These are phyloP conservation scores for Dryadomyces sulphureus DNA, from an alignment of 2,329 filamentous ascomycete genomes.

Conservation along the genomic window DNA sequence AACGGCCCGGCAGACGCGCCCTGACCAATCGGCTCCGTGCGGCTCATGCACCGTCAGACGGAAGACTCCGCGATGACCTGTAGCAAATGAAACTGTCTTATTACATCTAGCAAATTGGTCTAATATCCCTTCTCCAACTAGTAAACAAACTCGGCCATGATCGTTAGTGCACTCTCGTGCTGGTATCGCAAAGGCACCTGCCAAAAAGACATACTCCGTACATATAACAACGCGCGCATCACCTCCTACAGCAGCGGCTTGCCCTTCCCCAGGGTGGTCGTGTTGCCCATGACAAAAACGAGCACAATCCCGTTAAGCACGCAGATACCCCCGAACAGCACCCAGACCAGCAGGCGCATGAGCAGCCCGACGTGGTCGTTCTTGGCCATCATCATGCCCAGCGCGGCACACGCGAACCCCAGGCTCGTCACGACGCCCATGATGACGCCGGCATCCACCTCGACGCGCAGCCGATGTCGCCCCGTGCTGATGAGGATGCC, in stretches of 20 bases:
- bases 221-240: neutral
- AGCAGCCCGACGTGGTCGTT: conserved; percentile 26
- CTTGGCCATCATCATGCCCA: conserved; percentile 43
- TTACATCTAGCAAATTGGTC: too few species aligned
- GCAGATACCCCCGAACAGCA: conserved; percentile 29
- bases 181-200: too few species aligned
- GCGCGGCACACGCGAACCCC: conserved; percentile 44
- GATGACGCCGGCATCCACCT: conserved; percentile 60
- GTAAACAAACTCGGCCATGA: too few species aligned
- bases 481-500: conserved; percentile 53
- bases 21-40: too few species aligned
- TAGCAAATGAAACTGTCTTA: too few species aligned
- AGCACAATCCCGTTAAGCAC: conserved; percentile 36
- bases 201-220: neutral
- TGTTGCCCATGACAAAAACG: conserved; percentile 31
- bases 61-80: too few species aligned
- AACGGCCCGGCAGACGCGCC: too few species aligned
- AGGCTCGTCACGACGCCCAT: conserved; percentile 54
- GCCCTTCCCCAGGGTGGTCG: conserved; percentile 4
- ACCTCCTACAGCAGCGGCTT: neutral
- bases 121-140: too few species aligned
- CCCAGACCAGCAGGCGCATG: conserved; percentile 26
- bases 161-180: too few species aligned
- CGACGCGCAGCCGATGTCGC: conserved; percentile 48
- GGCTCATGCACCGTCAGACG: too few species aligned